Conservation (phyloP, 805 yeast species). For the Starmerella apis region DNA sequence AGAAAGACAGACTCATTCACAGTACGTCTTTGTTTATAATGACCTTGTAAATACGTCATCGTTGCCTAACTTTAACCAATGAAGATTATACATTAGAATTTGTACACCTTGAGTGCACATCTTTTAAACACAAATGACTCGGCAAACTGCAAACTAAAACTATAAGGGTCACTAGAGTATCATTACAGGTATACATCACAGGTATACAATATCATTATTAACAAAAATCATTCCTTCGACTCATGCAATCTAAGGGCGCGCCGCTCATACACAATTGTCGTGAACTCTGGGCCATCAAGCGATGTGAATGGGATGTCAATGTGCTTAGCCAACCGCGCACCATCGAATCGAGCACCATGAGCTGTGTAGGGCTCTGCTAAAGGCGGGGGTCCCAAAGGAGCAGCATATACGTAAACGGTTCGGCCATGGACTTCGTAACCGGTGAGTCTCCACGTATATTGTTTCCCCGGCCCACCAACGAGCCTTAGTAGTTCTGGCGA, state of each 20-base stretch:
- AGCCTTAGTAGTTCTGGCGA: constrained; percentile 6
- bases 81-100: no score
- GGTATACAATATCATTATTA: no score
- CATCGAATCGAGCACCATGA: constrained; percentile 3
- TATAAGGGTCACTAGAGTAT: no score
- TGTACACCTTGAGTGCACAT: no score
- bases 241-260: constrained; percentile 12
- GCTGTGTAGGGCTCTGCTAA: background rate
- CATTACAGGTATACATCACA: no score
- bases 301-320: background rate
- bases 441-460: background rate
- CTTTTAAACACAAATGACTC: no score
- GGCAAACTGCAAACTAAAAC: no score
- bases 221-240: background rate
- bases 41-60: no score
- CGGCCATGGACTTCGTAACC: constrained; percentile 12
- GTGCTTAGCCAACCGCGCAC: constrained; percentile 5
- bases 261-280: constrained; percentile 9
- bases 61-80: no score
- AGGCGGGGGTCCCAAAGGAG: background rate
- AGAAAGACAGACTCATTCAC: no score
- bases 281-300: background rate
- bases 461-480: constrained; percentile 5
- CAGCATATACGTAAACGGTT: background rate
- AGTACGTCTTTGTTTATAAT: no score